These are phyloP conservation scores for Scutellaria barbata DNA, from an alignment of 257 asterid species.

Conservation along the genomic window DNA sequence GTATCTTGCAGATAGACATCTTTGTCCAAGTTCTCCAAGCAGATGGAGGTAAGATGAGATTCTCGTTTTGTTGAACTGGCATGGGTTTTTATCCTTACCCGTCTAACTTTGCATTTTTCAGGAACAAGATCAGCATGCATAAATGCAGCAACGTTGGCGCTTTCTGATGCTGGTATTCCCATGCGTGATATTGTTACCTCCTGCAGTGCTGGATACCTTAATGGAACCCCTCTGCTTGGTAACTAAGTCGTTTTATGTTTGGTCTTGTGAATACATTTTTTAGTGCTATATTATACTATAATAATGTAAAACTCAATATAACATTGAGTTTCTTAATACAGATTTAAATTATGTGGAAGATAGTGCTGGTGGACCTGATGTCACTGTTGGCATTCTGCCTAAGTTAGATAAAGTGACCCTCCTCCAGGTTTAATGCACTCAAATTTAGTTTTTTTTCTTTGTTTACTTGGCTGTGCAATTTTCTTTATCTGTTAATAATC, in stretches of 20 bases:
- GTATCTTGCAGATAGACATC: slow-evolving; percentile 77
- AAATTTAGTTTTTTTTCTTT: background rate
- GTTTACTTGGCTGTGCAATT: background rate
- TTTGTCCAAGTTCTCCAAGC: slow-evolving; percentile 99
- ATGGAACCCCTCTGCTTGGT: slow-evolving; percentile 89
- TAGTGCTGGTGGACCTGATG: slow-evolving; percentile 99
- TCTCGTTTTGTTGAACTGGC: slow-evolving; percentile 16
- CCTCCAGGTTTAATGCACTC: slow-evolving; percentile 66
- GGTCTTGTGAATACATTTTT: too few relatives aligned
- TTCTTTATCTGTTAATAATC: background rate
- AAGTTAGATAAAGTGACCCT: slow-evolving; percentile 93
- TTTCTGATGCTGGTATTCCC: slow-evolving; percentile 97
- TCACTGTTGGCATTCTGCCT: slow-evolving; percentile 89
- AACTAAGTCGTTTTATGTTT: slow-evolving; percentile 15
- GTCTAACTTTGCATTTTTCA: slow-evolving; percentile 38
- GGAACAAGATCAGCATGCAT: slow-evolving; percentile 99
- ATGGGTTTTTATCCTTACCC: background rate
- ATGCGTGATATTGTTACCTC: slow-evolving; percentile 96
- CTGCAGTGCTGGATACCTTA: slow-evolving; percentile 86
- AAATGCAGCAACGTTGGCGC: slow-evolving; percentile 98
- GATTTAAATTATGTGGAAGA: slow-evolving; percentile 94
- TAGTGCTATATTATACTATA: background rate
- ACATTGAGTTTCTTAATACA: slow-evolving; percentile 34
- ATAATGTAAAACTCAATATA: background rate
- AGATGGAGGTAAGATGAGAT: slow-evolving; percentile 76